Base-by-base conservation (phyloP, 208 protist species). In the Strigomonas culicis region DNA sequence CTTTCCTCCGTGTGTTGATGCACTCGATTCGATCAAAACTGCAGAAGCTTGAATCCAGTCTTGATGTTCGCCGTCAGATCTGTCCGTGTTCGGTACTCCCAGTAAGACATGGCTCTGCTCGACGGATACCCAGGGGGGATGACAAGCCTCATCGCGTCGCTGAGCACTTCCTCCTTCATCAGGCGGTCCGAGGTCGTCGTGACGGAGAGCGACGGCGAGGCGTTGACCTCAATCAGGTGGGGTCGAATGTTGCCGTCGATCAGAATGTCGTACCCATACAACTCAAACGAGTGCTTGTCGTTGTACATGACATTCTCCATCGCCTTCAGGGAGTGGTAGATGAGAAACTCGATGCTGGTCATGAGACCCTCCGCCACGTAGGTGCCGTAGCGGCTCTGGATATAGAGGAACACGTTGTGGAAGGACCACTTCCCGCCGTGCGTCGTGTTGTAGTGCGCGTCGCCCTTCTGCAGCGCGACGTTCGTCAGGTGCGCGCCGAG, bases 241-340 rank as follows among this genome's bases (percentile, higher is more conserved):
- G 98, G 98, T 36, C 97, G 86, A 8, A 99, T 75, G 4, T 82
- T 59, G n/a, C 82, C 82, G 68, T 99, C 98, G 43, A 99, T 88
- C 22, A 99, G 79, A 8, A 99, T 82, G 76, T 99, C 98, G 63
- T 98, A 99, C 21, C 98, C 98, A 80, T 98, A 99, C 19, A 97
- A 66, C 73, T 99, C 98, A 82, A 99, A 99, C 65, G 91, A 98
- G 70, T 97, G 86, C 60, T 82, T 84, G 70, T 98, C 97, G 59
- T 98, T 97, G 62, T 97, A 97, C 55, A 99, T 95, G 4, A 97
- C 80, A 49, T 75, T 63, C 60, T 97, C 89, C 72, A 94, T 84
- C 13, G 94, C 88, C 59, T 82, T 80, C 13, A 98, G 81, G 11
- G 93, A 97, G 66, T 98, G 88, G 44, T 87, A 87, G 53, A 99